These are phyloP conservation scores for Cryphonectria parasitica DNA, from an alignment of 2,329 filamentous ascomycete species.

Conservation along the genomic window DNA sequence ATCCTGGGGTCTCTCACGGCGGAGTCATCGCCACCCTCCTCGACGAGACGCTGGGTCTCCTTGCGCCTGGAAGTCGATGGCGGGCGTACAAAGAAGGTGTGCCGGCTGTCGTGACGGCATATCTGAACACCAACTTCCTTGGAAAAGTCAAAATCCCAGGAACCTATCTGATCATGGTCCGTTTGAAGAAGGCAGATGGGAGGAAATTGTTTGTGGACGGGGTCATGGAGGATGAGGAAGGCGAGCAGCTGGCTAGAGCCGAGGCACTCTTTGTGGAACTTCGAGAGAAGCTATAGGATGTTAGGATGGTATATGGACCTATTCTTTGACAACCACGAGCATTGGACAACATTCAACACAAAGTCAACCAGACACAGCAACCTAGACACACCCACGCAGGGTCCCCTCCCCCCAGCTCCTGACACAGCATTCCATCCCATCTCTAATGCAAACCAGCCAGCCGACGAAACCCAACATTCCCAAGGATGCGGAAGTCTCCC, in stretches of 20 bases:
- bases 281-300: conserved; percentile 31
- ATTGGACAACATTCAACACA: too few species aligned
- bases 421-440: neutral
- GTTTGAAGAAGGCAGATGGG: conserved; percentile 50
- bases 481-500: conserved; percentile 42
- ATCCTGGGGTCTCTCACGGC: conserved; percentile 57
- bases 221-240: conserved; percentile 53
- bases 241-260: conserved; percentile 51
- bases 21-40: conserved; percentile 61
- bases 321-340: too few species aligned
- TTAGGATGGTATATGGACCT: neutral
- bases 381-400: neutral
- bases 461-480: conserved; percentile 42
- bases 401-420: neutral
- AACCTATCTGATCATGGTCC: conserved; percentile 50
- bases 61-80: conserved; percentile 48
- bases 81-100: conserved; percentile 28
- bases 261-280: conserved; percentile 55
- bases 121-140: conserved; percentile 59
- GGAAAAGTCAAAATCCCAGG: conserved; percentile 55
- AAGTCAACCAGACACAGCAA: too few species aligned
- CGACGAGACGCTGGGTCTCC: conserved; percentile 59
- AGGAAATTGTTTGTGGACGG: conserved; percentile 57
- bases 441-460: conserved; percentile 36
- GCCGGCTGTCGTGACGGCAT: conserved; percentile 50